phyloP scores from a whole-genome alignment of 768 basidiomycete species.

The Clitopilus passeckerianus region DNA sequence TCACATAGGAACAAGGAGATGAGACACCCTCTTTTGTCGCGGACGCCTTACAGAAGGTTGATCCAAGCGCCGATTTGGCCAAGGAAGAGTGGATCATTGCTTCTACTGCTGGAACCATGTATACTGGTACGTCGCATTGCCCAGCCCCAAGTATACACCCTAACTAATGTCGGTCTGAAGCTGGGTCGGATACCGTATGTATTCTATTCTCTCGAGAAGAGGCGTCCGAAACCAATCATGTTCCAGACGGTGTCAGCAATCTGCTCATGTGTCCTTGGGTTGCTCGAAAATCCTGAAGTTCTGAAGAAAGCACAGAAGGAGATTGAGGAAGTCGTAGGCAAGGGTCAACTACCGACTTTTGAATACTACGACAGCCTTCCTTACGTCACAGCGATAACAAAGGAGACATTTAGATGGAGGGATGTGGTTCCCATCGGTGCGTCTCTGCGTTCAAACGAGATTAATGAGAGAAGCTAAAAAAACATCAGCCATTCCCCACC shows the following conservation, averaged over 20 bases:
- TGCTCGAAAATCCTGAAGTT: constrained; percentile 21
- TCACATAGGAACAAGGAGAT: constrained; percentile 11
- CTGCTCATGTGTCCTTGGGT: constrained; percentile 15
- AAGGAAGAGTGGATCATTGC: constrained; percentile 13
- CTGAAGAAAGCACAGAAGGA: constrained; percentile 21
- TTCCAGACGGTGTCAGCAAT: constrained; percentile 16
- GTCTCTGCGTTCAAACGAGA: constrained; percentile 9
- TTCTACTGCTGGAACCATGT: constrained; percentile 19
- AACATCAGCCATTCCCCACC: constrained; percentile 22
- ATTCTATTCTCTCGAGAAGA: neutral
- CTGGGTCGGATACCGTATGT: constrained; percentile 24
- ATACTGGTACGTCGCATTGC: constrained; percentile 11
- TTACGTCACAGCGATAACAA: constrained; percentile 25
- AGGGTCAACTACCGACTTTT: constrained; percentile 19
- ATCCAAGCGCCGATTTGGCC: neutral
- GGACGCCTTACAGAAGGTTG: constrained; percentile 12
- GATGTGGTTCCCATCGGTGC: constrained; percentile 16
- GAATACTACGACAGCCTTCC: constrained; percentile 18
- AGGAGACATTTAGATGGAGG: constrained; percentile 22
- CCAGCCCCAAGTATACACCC: neutral
- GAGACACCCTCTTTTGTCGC: constrained; percentile 15
- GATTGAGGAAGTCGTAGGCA: constrained; percentile 21
- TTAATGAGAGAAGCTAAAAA: constrained; percentile 7
- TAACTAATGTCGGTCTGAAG: constrained; percentile 6
- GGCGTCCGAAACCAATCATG: neutral